Base-by-base conservation (phyloP, 805 yeast species). In the Brettanomyces bruxellensis region DNA sequence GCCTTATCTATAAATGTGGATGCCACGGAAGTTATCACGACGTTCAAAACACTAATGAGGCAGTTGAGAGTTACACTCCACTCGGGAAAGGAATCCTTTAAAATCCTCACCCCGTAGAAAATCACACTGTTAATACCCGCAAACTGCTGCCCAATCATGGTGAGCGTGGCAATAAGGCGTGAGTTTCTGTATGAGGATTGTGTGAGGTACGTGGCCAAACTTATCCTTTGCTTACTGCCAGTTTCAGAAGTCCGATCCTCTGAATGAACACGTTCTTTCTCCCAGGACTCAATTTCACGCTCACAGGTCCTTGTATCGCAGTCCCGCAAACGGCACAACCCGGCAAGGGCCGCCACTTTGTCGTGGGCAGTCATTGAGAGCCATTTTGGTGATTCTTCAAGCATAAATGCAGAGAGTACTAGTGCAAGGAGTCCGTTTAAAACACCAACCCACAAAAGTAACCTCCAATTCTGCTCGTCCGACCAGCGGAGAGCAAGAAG, bases 71-170 rank as follows among this genome's bases (percentile, higher is more conserved):
- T 54, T 4, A 84, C 76, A 2, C 97, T 82, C 46, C 77, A 71
- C 11, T 76, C 66, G 2, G 98, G 96, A 51, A 88, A 73, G 4
- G 85, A 67, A 6, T 77, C 68, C n/a, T 81, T 71, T 44, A 93
- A 69, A 1, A 91, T 85, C 12, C 86, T 78, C 4, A 91, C 96
- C 4, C 99, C 99, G 62, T 91, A 93, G 60, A 91, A 87, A 22
- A 93, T 79, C 49, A 93, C 88, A 2, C 96, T 80, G 62, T 93
- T 93, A 60, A 93, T 86, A 34, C 99, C 99, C 55, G 88, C 81
- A 48, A 91, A 78, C 62, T 93, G 99, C 67, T 93, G 99, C 14
- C 90, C 83, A 22, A 82, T 67, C 71, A 90, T 76, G 14, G 88
- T 73, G 2, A 83, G 78, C 0, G 89, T 78, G 8, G 89, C 85